Percentiles rank a stretch among this genome's conserved stretches.
Evolutionary conservation across 2,329 filamentous ascomycete genomes (phyloP).

Genomic region (Colletotrichum brevisporum): DNA sequence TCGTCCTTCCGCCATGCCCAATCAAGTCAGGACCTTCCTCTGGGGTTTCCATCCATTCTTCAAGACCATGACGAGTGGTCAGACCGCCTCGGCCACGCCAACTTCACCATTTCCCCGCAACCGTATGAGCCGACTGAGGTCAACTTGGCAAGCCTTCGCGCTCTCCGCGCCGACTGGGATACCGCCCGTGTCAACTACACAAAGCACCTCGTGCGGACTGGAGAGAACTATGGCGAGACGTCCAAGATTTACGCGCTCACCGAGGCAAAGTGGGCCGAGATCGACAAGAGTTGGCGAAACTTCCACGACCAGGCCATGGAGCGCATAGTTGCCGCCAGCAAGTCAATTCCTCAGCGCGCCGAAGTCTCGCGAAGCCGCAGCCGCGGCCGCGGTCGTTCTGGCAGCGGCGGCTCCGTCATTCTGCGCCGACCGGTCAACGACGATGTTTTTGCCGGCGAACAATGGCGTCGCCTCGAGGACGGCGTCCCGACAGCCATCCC

Average conservation of each 20-base stretch:
- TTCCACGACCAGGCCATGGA: slow-evolving; percentile 77
- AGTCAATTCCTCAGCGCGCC: slow-evolving; percentile 48
- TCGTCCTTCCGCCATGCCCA: slow-evolving; percentile 68
- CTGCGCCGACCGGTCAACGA: slow-evolving; percentile 51
- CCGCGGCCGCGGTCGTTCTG: slow-evolving; percentile 56
- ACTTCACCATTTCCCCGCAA: slow-evolving; percentile 88
- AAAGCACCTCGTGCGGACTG: slow-evolving; percentile 88
- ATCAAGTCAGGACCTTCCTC: slow-evolving; percentile 59
- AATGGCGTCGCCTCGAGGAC: slow-evolving; percentile 65
- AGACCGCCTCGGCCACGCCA: slow-evolving; percentile 88
- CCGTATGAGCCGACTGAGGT: slow-evolving; percentile 80
- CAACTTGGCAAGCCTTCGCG: slow-evolving; percentile 69
- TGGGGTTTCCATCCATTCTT: slow-evolving; percentile 74
- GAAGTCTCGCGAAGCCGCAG: slow-evolving; percentile 55
- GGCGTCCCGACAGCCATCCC: slow-evolving; percentile 76
- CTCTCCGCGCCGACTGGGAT: slow-evolving; percentile 85
- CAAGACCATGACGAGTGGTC: slow-evolving; percentile 87
- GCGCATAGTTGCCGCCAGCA: slow-evolving; percentile 59
- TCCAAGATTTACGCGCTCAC: slow-evolving; percentile 91
- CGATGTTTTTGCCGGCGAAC: slow-evolving; percentile 57
- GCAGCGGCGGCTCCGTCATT: slow-evolving; percentile 55
- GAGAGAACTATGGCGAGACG: slow-evolving; percentile 90
- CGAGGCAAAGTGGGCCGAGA: slow-evolving; percentile 88
- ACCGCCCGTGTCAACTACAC: slow-evolving; percentile 87
- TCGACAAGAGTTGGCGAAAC: slow-evolving; percentile 80